A percentile compares a stretch with the other conserved stretches of the same genome.
phyloP scores from a whole-genome alignment of 2,329 filamentous ascomycete genomes.

The Furcasterigmium furcatum region DNA sequence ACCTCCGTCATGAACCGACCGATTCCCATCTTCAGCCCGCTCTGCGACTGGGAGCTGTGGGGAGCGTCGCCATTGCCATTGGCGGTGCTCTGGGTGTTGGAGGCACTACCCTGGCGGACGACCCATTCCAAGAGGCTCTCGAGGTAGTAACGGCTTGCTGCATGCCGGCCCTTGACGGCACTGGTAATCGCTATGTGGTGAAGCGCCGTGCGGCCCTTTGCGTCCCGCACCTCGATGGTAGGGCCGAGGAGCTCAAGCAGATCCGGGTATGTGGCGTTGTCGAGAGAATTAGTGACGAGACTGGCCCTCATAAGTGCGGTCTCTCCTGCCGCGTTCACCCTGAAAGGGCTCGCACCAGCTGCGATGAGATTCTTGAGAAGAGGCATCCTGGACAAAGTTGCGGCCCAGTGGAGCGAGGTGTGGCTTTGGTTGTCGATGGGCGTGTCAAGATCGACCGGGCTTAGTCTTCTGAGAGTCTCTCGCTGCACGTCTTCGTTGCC shows the following conservation, averaged over 20 bases:
- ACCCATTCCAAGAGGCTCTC: slow-evolving; percentile 94
- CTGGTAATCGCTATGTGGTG: slow-evolving; percentile 97
- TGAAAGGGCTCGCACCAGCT: slow-evolving; percentile 81
- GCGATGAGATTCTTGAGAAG: slow-evolving; percentile 78
- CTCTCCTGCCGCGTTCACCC: slow-evolving; percentile 86
- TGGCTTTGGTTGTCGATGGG: slow-evolving; percentile 87
- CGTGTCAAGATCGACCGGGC: slow-evolving; percentile 80
- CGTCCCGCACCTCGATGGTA: slow-evolving; percentile 87
- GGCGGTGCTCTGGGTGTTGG: slow-evolving; percentile 40
- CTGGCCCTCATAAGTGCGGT: slow-evolving; percentile 92
- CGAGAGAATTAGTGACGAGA: slow-evolving; percentile 89
- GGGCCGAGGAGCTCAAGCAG: slow-evolving; percentile 84
- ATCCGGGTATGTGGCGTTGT: slow-evolving; percentile 86
- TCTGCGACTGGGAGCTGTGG: slow-evolving; percentile 34
- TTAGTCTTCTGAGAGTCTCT: slow-evolving; percentile 72
- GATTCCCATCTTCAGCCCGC: slow-evolving; percentile 71
- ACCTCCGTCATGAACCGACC: slow-evolving; percentile 96
- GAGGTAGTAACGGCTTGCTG: slow-evolving; percentile 92
- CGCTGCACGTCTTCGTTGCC: slow-evolving; percentile 70
- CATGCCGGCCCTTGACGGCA: slow-evolving; percentile 87
- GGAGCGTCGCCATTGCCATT: slow-evolving; percentile 22
- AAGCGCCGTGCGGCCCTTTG: slow-evolving; percentile 84
- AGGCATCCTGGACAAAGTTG: slow-evolving; percentile 82
- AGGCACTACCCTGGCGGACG: slow-evolving; percentile 70
- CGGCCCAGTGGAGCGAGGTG: slow-evolving; percentile 94